phyloP scores from a whole-genome alignment of 2,329 filamentous ascomycete genomes.

The Ilyonectria destructans region DNA sequence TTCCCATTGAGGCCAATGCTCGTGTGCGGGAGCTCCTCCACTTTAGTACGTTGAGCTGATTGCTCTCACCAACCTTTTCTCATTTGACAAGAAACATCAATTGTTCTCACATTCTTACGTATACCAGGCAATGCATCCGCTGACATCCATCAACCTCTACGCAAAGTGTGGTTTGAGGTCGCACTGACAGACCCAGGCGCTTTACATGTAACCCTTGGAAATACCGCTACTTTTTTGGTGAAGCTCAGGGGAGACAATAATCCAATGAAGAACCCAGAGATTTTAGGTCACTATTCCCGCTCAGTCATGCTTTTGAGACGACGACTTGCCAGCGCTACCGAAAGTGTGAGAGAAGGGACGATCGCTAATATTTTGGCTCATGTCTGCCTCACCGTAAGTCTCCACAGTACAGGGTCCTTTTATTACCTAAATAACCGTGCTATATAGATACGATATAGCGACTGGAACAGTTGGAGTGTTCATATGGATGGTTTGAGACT shows the following conservation, averaged over 20 bases:
- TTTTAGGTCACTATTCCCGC: background rate
- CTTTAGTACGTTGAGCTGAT: background rate
- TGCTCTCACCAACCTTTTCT: too few relatives aligned
- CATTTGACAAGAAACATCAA: background rate
- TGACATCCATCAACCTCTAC: slow-evolving; percentile 9
- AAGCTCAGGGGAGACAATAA: background rate
- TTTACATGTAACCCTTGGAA: slow-evolving; percentile 10
- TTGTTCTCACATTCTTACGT: background rate
- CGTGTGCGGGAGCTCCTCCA: slow-evolving; percentile 11
- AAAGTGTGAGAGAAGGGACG: slow-evolving; percentile 4
- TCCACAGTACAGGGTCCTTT: too few relatives aligned
- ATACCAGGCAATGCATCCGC: background rate
- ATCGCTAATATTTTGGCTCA: slow-evolving; percentile 12
- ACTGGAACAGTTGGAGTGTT: slow-evolving; percentile 8
- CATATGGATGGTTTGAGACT: slow-evolving; percentile 10
- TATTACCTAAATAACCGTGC: background rate
- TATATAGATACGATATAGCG: slow-evolving; percentile 1
- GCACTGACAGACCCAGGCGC: slow-evolving; percentile 8
- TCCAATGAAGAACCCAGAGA: background rate
- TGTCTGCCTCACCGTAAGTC: slow-evolving; percentile 5
- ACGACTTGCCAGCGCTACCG: background rate
- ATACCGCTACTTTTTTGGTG: slow-evolving; percentile 3
- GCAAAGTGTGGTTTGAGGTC: background rate
- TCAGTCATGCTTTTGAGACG: slow-evolving; percentile 5
- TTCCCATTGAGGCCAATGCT: slow-evolving; percentile 7